phyloP scores from a whole-genome alignment of 495 filamentous ascomycete genomes.

The Aspergillus taichungensis region DNA sequence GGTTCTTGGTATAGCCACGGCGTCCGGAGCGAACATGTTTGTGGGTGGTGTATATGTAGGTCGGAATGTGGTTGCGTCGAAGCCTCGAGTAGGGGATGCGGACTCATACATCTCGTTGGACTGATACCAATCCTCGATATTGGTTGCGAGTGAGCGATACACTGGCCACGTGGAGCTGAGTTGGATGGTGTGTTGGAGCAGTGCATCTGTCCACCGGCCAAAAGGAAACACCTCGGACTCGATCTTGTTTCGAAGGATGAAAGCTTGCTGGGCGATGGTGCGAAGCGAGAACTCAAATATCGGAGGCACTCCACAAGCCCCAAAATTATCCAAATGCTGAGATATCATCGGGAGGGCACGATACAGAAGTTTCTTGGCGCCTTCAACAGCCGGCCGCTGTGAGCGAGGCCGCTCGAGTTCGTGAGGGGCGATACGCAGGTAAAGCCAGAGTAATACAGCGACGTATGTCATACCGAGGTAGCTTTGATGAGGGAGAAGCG shows the following conservation, averaged over 20 bases:
- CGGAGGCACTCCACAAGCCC: conserved; percentile 38
- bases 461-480: conserved; percentile 40
- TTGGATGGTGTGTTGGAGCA: conserved; percentile 22
- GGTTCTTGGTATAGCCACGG: conserved; percentile 2
- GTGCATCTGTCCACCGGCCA: conserved; percentile 29
- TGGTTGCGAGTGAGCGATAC: conserved; percentile 25
- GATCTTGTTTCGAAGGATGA: conserved; percentile 23
- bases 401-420: conserved; percentile 26
- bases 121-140: conserved; percentile 27
- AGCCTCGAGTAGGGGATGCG: neutral
- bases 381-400: conserved; percentile 32
- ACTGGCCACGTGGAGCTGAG: conserved; percentile 29
- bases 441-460: conserved; percentile 37
- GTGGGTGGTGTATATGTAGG: neutral
- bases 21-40: conserved; percentile 3
- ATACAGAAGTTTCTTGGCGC: conserved; percentile 36
- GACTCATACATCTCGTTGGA: conserved; percentile 11
- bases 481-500: conserved; percentile 42
- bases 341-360: conserved; percentile 34
- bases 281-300: conserved; percentile 35
- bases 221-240: conserved; percentile 33
- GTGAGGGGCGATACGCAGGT: conserved; percentile 29
- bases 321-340: conserved; percentile 40
- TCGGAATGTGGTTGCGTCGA: too few relatives aligned
- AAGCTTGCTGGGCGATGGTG: conserved; percentile 32